Base-by-base conservation (phyloP, 1,284 basidiomycete species). In the Apiotrichum akiyoshidainum region DNA sequence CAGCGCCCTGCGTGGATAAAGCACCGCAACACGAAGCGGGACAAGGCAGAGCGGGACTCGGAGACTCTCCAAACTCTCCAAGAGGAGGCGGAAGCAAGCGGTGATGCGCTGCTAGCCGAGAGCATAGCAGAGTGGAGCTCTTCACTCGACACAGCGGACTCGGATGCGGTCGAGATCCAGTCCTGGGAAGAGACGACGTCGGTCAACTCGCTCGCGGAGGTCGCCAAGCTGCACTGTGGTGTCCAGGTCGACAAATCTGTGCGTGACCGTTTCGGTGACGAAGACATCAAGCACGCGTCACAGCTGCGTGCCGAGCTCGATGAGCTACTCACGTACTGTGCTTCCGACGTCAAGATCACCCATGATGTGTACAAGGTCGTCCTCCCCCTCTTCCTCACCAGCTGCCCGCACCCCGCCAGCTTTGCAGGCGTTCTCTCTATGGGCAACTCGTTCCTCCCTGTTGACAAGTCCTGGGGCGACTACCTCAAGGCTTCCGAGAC, bases 1-100 rank as follows among this genome's bases (percentile, higher is more conserved):
- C 96, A 99, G 73, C 86, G 94, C 0, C 91, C 92, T 0, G 89
- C 89, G 2, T 99, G 94, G 93, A 85, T 87, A 79, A 87, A 88
- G 70, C 85, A 93, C 72, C 77, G 80, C 33, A 81, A 82, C 60
- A 79, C 81, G 57, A 80, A 81, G 48, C 58, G 55, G 45, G 65
- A 54, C 79, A 83, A 71, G 52, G 60, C 57, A 19, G 39, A 58
- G 77, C 64, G 75, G 72, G 57, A 68, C 13, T 55, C 56, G 16
- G 72, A 74, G 54, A 52, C 61, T 5, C 22, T 65, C 17, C 75
- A 80, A 22, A 76, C 81, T 1, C 50, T 72, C 48, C 72, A 83
- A 21, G 74, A 78, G 39, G 74, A 78, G 42, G 79, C 84, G 9
- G 80, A 80, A 46, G 65, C 70, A 26, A 81, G 82, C 31, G 80